Evolutionary conservation across 75 land plant species (phyloP), one percentile per base, ranked within the genome.

Genomic region (Picea glauca): DNA sequence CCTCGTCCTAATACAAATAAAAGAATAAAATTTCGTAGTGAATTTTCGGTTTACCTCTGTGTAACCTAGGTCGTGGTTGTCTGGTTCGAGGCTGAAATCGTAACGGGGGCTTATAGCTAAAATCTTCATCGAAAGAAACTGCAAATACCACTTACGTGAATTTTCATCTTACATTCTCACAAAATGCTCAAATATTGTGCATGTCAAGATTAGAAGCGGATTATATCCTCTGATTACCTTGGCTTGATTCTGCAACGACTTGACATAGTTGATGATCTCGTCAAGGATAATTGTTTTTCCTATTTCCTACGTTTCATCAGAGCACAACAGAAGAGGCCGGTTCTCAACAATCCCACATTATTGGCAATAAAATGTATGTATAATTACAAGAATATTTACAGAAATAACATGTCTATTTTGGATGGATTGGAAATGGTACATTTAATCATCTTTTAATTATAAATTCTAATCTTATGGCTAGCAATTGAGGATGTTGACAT

Each of bases 201-300:
- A 23, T 12, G 1, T 26, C 18, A 66, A 66, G 5, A 13, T 15
- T 66, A 32, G 13, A 13, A 32, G 38, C 31, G 40, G 18, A 65
- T 1, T 14, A 3, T 26, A 26, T 26, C 4, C 13, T 12, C 4
- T 15, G 5, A 2, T 66, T 66, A 66, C 70, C 70, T 66, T 43
- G 7, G 35, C 35, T 17, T 66, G 70, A 33, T 66, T 66, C 7
- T 66, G 70, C 20, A 66, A 17, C 13, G 70, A 80, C 58, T 72
- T 76, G 43, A 70, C 78, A 54, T 83, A 83, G 70, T 83, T 83
- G 84, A 83, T 83, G 33, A 83, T 83, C 62, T 83, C 78, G 60
- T 81, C 84, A 6, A 83, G 84, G 79, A 83, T 81, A 5, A 83
- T 62, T 20, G 84, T 85, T 59, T 83, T 83, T 6, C 84, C 84